Evolutionary conservation across 805 yeast species (phyloP), one percentile per base, ranked within the genome.

Genomic region (Candida jianshihensis): DNA sequence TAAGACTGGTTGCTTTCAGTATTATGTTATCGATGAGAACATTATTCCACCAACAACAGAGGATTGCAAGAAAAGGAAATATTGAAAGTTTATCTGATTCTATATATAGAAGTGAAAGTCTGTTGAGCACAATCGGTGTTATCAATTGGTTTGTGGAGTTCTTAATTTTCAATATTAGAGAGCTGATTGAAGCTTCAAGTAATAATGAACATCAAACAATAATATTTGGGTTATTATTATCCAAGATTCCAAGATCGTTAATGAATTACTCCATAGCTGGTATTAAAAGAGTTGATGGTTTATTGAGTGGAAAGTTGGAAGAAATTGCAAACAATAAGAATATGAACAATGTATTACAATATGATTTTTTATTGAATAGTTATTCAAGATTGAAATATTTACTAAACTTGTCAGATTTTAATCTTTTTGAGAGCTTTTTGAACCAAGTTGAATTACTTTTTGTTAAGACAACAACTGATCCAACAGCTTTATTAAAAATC

Each of bases 81-180:
- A 50, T 49, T 42, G 73, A 51, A 33, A 46, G 51, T 24, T 52
- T 71, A 31, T 72, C 66, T 40, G 81, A 76, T 36, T 68, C 78
- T 2, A 64, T 71, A 17, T 63, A 70, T 9, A 65, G 87, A 45
- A 80, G 79, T 26, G 88, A 81, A 47, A 67, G 76, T 42, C 67
- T 82, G 4, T 63, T 79, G 47, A 68, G 76, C 14, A 64, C 78
- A 10, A 58, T 85, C n/a, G 97, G 97, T 0, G 74, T 82, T 27
- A 75, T 83, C 8, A 75, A 86, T 48, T 90, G 97, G 96, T 72
- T 85, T 46, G 71, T 86, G 22, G 96, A 88, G 53, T 74, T 86
- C 41, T 66, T 86, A 37, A 75, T 81, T 1, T 77, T 74, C 43
- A 54, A 85, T 28, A 74, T 78, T 37, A 95, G 89, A 56, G 95